These are phyloP conservation scores for Tetrahymena malaccensis DNA, from an alignment of 73 alveolate genomes.

Conservation along the genomic window DNA sequence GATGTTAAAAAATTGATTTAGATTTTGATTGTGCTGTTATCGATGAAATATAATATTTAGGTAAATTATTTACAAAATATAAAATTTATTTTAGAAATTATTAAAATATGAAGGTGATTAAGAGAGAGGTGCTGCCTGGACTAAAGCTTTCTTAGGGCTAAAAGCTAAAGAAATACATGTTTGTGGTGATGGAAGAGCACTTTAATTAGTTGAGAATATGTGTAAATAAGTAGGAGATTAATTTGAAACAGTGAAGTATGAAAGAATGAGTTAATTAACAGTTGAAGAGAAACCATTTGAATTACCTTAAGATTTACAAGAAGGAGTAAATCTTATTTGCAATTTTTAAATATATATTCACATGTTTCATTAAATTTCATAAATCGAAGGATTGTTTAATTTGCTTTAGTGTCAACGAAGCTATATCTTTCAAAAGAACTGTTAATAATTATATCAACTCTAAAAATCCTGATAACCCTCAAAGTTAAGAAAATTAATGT, in stretches of 20 bases:
- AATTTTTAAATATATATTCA: background rate
- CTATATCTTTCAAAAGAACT: background rate
- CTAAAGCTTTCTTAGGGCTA: slow-evolving; percentile 57
- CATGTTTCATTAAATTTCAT: background rate
- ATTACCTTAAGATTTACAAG: slow-evolving; percentile 28
- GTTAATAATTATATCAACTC: background rate
- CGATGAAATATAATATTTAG: slow-evolving; percentile 55
- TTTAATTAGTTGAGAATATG: slow-evolving; percentile 19
- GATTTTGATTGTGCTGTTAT: slow-evolving; percentile 70
- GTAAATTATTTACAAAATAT: background rate
- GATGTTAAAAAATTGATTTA: slow-evolving; percentile 7
- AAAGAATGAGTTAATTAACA: slow-evolving; percentile 46
- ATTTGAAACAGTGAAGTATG: slow-evolving; percentile 10
- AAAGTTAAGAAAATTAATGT: slow-evolving; percentile 8
- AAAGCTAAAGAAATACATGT: slow-evolving; percentile 60
- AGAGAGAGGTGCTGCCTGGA: slow-evolving; percentile 68
- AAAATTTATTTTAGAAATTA: background rate
- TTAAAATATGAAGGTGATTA: slow-evolving; percentile 46
- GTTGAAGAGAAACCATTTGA: slow-evolving; percentile 36
- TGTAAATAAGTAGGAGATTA: slow-evolving; percentile 38
- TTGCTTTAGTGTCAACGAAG: background rate
- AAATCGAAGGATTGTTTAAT: background rate
- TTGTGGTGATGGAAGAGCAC: slow-evolving; percentile 68
- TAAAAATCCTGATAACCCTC: background rate
- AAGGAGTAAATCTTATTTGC: slow-evolving; percentile 35